Conservation (phyloP, 768 basidiomycete species). For the Termitomyces heimii region DNA sequence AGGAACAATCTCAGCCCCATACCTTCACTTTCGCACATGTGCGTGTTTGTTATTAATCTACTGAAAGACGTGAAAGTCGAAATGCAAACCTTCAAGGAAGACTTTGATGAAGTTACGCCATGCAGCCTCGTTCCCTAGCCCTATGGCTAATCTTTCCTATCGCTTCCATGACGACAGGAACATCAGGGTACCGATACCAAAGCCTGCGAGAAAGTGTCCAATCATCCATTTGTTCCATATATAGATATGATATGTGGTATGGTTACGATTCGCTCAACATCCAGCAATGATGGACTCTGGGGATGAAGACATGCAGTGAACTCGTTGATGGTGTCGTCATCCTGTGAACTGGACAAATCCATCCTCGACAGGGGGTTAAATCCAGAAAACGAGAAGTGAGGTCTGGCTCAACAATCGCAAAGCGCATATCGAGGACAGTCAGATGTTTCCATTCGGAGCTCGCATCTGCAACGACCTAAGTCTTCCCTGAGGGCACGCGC, state of each 20-base stretch:
- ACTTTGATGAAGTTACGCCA: conserved; percentile 18
- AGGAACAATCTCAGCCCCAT: background rate
- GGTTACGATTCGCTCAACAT: too few relatives aligned
- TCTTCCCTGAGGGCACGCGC: too few relatives aligned
- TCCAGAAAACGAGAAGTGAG: conserved; percentile 17
- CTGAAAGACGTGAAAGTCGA: conserved; percentile 16
- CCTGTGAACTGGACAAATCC: too few relatives aligned
- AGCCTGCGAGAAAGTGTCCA: conserved; percentile 4
- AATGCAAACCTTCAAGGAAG: conserved; percentile 19
- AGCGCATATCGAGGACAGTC: conserved; percentile 21
- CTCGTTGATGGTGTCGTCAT: too few relatives aligned
- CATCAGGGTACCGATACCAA: conserved; percentile 4
- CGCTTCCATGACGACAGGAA: conserved; percentile 9
- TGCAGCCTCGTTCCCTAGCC: conserved; percentile 12
- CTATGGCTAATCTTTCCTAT: conserved; percentile 9
- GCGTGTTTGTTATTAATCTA: conserved; percentile 1
- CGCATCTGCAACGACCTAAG: too few relatives aligned
- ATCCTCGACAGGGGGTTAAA: conserved; percentile 14
- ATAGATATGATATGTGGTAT: too few relatives aligned
- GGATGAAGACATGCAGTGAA: conserved; percentile 8
- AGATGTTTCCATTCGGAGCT: too few relatives aligned
- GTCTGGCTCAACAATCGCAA: conserved; percentile 18
- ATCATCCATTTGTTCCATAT: too few relatives aligned
- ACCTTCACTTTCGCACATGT: conserved; percentile 1
- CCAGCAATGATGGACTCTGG: too few relatives aligned